phyloP scores from a whole-genome alignment of 768 basidiomycete genomes.

The Pleurotus pulmonarius region DNA sequence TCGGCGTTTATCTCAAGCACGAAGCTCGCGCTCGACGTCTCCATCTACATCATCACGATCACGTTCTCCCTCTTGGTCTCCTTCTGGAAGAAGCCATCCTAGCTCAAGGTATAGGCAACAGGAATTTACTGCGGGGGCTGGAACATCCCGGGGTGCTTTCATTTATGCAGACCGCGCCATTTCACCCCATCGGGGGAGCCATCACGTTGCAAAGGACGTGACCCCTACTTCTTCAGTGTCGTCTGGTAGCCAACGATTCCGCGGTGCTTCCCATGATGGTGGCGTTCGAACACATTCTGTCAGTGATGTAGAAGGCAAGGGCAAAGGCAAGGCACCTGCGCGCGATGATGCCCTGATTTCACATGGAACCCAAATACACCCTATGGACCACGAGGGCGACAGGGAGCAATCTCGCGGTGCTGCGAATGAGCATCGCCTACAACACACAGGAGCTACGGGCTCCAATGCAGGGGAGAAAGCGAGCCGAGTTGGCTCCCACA shows the following conservation, averaged over 20 bases:
- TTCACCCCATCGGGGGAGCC: too few relatives aligned
- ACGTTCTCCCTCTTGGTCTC: slow-evolving; percentile 25
- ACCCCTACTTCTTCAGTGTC: too few relatives aligned
- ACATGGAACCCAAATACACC: too few relatives aligned
- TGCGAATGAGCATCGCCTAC: background rate
- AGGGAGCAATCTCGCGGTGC: background rate
- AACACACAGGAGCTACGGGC: too few relatives aligned
- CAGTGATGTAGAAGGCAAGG: background rate
- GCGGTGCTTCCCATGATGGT: background rate
- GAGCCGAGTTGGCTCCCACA: too few relatives aligned
- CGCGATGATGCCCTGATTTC: too few relatives aligned
- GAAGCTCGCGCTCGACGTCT: slow-evolving; percentile 13
- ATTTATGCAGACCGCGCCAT: too few relatives aligned
- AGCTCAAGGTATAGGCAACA: slow-evolving; percentile 7
- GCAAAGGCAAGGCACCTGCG: background rate
- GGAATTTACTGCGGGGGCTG: too few relatives aligned
- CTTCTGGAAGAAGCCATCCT: slow-evolving; percentile 28
- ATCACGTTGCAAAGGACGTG: too few relatives aligned
- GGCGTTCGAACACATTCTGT: background rate
- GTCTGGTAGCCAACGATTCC: too few relatives aligned
- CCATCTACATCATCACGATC: slow-evolving; percentile 22
- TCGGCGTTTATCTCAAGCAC: slow-evolving; percentile 5
- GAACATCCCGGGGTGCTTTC: too few relatives aligned
- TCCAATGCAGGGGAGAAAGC: too few relatives aligned
- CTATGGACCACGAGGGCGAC: background rate